A percentile compares a stretch with the other conserved stretches of the same genome.
Conservation (phyloP, 2,329 filamentous ascomycete species). For the Orbilia blumenaviensis region DNA sequence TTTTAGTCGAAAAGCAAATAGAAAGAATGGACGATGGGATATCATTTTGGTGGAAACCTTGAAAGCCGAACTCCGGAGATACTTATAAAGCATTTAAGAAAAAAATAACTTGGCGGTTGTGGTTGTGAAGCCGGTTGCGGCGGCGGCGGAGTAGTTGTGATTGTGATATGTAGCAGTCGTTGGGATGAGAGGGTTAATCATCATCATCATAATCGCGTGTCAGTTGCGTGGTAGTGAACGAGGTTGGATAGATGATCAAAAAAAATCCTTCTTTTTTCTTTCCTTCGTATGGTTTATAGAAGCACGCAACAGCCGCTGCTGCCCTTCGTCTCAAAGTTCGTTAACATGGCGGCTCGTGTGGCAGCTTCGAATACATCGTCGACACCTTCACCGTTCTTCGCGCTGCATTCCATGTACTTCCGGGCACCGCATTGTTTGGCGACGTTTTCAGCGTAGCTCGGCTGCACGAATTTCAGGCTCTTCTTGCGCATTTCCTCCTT, state of each 20-base stretch:
- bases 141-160: background rate
- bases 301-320: slow-evolving; percentile 87
- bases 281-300: slow-evolving; percentile 70
- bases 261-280: no score
- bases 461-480: slow-evolving; percentile 83
- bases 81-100: slow-evolving; percentile 4
- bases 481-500: slow-evolving; percentile 98
- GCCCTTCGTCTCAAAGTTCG: slow-evolving; percentile 82
- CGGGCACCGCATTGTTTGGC: slow-evolving; percentile 87
- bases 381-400: slow-evolving; percentile 92
- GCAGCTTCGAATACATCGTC: slow-evolving; percentile 99
- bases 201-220: background rate
- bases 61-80: slow-evolving; percentile 48
- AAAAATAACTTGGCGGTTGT: background rate
- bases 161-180: background rate
- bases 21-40: slow-evolving; percentile 45
- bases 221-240: background rate
- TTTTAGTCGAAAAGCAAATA: background rate
- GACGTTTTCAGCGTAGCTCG: slow-evolving; percentile 82
- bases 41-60: slow-evolving; percentile 42
- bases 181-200: background rate
- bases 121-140: slow-evolving; percentile 13
- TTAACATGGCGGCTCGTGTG: slow-evolving; percentile 84
- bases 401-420: slow-evolving; percentile 97
- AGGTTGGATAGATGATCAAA: no score